Conservation (phyloP, 2,329 filamentous ascomycete genomes). For the Aspergillus glaucus region DNA sequence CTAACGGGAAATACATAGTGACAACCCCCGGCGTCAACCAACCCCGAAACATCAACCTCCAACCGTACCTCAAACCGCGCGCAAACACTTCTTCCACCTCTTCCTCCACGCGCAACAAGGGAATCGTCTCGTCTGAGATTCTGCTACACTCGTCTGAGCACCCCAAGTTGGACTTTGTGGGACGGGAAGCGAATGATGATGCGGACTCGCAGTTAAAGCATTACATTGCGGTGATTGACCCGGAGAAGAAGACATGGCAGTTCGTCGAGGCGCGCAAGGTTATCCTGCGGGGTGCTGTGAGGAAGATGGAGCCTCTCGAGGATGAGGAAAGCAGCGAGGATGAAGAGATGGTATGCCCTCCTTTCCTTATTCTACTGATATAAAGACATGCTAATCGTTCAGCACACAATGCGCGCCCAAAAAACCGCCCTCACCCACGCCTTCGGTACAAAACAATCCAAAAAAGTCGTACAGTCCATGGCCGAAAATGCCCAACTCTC, state of each 20-base stretch:
- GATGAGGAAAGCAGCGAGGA: constrained; percentile 25
- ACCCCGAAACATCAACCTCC: constrained; percentile 24
- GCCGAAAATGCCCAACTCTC: constrained; percentile 44
- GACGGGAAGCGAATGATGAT: constrained; percentile 44
- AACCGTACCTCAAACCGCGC: constrained; percentile 47
- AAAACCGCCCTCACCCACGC: constrained; percentile 41
- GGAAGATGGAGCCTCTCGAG: constrained; percentile 20
- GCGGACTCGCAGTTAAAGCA: constrained; percentile 51
- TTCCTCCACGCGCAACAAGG: constrained; percentile 27
- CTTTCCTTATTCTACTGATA: no score
- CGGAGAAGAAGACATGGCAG: constrained; percentile 46
- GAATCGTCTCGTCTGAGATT: constrained; percentile 42
- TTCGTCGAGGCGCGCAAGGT: constrained; percentile 51
- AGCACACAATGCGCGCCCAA: constrained; percentile 35
- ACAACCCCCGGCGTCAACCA: constrained; percentile 29
- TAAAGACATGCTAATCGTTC: not conserved
- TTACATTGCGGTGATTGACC: constrained; percentile 57
- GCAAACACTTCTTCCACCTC: constrained; percentile 27
- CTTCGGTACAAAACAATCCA: constrained; percentile 47
- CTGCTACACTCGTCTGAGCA: constrained; percentile 58
- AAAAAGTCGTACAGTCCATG: constrained; percentile 42
- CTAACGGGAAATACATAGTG: constrained; percentile 12
- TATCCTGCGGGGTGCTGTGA: constrained; percentile 46
- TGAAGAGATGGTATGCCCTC: constrained; percentile 21
- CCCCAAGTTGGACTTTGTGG: constrained; percentile 54